Evolutionary conservation across 1,284 basidiomycete species (phyloP).

Genomic region (Melanopsichium pennsylvanicum): DNA sequence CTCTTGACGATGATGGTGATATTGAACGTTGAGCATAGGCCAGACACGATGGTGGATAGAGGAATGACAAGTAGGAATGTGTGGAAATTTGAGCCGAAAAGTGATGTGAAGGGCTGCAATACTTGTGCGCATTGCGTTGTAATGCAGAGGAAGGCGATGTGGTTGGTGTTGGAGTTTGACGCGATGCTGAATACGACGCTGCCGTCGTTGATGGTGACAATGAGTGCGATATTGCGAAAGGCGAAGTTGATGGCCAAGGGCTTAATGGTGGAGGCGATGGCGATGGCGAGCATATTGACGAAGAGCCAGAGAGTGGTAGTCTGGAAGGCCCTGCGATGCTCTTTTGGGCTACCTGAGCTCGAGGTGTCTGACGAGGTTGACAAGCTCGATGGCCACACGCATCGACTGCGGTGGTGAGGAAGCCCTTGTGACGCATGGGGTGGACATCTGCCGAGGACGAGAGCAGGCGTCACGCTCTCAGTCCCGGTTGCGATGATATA

Average conservation of each 20-base stretch:
- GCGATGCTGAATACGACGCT: too few species aligned
- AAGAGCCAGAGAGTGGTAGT: slow-evolving; percentile 1
- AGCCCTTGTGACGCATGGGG: slow-evolving; percentile 41
- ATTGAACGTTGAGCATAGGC: neutral
- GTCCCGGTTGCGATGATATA: slow-evolving; percentile 17
- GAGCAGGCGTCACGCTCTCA: slow-evolving; percentile 23
- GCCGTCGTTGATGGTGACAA: slow-evolving; percentile 1
- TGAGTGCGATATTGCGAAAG: neutral
- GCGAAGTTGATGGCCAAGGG: too few species aligned
- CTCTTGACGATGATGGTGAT: neutral
- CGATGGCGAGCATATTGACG: slow-evolving; percentile 4
- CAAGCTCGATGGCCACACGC: slow-evolving; percentile 12
- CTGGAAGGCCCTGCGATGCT: slow-evolving; percentile 29
- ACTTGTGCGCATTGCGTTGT: too few species aligned
- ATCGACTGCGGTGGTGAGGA: slow-evolving; percentile 27
- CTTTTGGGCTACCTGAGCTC: slow-evolving; percentile 2
- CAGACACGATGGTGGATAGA: slow-evolving; percentile 39
- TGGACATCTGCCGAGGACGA: slow-evolving; percentile 39
- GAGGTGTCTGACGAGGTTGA: slow-evolving; percentile 2
- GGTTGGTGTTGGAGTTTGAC: neutral
- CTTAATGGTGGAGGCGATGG: slow-evolving; percentile 36
- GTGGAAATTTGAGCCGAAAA: too few species aligned
- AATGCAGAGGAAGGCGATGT: neutral
- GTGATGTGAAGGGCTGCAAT: too few species aligned
- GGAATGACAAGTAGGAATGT: slow-evolving; percentile 26